These are phyloP conservation scores for Aspergillus sp. DNA, from an alignment of 2,329 filamentous ascomycete genomes.

Conservation along the genomic window DNA sequence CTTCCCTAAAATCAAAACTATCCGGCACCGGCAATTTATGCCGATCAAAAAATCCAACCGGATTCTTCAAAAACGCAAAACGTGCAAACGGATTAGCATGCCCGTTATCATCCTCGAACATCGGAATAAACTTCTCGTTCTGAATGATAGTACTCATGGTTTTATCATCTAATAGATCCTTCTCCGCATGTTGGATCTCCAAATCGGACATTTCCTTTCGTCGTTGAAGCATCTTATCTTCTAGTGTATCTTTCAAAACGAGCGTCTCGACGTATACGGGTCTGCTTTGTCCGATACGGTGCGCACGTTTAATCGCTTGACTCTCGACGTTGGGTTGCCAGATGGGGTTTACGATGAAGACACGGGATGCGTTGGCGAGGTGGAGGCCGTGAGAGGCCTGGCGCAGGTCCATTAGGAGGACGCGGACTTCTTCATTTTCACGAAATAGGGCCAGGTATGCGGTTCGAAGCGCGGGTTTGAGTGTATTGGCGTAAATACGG, in stretches of 20 bases:
- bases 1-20: constrained; percentile 10
- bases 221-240: constrained; percentile 73
- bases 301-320: constrained; percentile 84
- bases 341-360: constrained; percentile 86
- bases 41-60: constrained; percentile 32
- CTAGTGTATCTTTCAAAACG: constrained; percentile 70
- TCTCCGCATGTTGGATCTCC: constrained; percentile 50
- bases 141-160: constrained; percentile 55
- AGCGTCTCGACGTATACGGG: constrained; percentile 80
- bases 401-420: constrained; percentile 84
- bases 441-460: constrained; percentile 78
- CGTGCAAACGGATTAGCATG: constrained; percentile 4
- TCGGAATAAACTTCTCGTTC: constrained; percentile 45
- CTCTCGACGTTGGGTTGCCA: constrained; percentile 78
- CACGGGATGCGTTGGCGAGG: constrained; percentile 70
- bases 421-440: constrained; percentile 59
- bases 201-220: constrained; percentile 65
- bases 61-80: constrained; percentile 22
- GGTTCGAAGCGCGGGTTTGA: constrained; percentile 58
- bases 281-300: constrained; percentile 75
- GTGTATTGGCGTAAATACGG: constrained; percentile 48
- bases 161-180: constrained; percentile 52
- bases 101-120: constrained; percentile 24
- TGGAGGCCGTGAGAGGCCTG: constrained; percentile 86
- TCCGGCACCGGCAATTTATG: constrained; percentile 32